Percentiles rank a stretch among this genome's conserved stretches.
phyloP scores from a whole-genome alignment of 768 basidiomycete genomes.

The Dacryopinax spathularia region DNA sequence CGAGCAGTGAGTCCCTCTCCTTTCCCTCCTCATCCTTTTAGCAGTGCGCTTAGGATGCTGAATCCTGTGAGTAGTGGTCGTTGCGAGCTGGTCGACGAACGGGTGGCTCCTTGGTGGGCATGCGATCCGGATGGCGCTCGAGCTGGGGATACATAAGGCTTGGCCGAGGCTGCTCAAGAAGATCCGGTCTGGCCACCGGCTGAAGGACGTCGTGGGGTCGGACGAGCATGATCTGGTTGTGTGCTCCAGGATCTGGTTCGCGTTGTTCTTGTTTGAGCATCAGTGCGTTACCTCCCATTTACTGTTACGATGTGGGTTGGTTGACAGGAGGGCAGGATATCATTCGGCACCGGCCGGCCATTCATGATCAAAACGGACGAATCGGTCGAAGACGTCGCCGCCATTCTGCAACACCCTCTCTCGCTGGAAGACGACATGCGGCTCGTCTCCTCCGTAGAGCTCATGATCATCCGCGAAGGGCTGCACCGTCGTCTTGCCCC shows the following conservation, averaged over 20 bases:
- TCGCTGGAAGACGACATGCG: conserved; percentile 89
- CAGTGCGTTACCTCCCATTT: conserved; percentile 45
- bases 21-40: neutral
- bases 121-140: conserved; percentile 94
- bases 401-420: conserved; percentile 71
- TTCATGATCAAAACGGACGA: conserved; percentile 88
- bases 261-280: conserved; percentile 84
- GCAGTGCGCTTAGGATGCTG: conserved; percentile 5
- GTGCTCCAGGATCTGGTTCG: conserved; percentile 81
- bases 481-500: conserved; percentile 68
- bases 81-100: conserved; percentile 90
- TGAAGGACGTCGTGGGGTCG: conserved; percentile 38
- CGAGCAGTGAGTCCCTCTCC: conserved; percentile 58
- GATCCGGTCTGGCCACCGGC: conserved; percentile 43
- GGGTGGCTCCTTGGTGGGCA: conserved; percentile 93
- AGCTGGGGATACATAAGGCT: conserved; percentile 81
- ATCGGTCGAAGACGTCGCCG: conserved; percentile 66
- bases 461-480: conserved; percentile 78
- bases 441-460: conserved; percentile 84
- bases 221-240: conserved; percentile 68
- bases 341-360: conserved; percentile 87
- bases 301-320: neutral
- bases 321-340: conserved; percentile 48
- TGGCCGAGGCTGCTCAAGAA: conserved; percentile 70
- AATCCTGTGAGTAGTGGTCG: conserved; percentile 51